Conservation (phyloP, 495 filamentous ascomycete species). For the Penicillium herquei region DNA sequence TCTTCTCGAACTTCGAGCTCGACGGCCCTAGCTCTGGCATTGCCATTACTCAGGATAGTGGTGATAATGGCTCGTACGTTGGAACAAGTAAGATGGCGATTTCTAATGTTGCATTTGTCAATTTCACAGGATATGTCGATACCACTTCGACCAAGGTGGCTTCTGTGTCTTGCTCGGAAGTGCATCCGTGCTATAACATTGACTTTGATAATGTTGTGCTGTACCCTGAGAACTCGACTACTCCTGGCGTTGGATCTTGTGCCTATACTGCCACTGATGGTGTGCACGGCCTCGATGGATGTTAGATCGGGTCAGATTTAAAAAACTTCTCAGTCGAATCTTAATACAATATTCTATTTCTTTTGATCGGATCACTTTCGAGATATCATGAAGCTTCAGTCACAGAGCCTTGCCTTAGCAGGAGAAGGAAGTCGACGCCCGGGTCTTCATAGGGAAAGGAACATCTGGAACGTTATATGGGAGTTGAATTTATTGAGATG, state of each 20-base stretch:
- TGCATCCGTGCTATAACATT: slow-evolving; percentile 51
- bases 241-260: slow-evolving; percentile 37
- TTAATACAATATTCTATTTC: too few species aligned
- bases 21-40: slow-evolving; percentile 40
- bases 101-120: slow-evolving; percentile 50
- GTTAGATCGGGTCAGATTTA: neutral
- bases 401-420: too few species aligned
- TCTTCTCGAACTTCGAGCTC: slow-evolving; percentile 53
- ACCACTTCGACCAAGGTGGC: slow-evolving; percentile 25
- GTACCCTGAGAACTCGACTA: slow-evolving; percentile 29
- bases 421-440: too few species aligned
- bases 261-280: slow-evolving; percentile 38
- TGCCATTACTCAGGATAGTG: slow-evolving; percentile 47
- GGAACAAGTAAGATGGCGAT: slow-evolving; percentile 52
- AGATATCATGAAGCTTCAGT: too few species aligned
- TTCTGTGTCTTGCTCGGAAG: slow-evolving; percentile 44
- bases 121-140: slow-evolving; percentile 51
- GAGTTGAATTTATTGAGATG: neutral
- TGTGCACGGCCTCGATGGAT: slow-evolving; percentile 32
- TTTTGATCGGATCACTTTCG: too few species aligned
- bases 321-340: too few species aligned
- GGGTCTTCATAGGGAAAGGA: too few species aligned
- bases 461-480: neutral
- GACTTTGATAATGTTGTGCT: slow-evolving; percentile 42
- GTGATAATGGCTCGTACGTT: slow-evolving; percentile 49